A percentile compares a stretch with the other conserved stretches of the same genome.
Evolutionary conservation across 805 yeast genomes (phyloP).

Genomic region (Wilhelminamyces savonicus): DNA sequence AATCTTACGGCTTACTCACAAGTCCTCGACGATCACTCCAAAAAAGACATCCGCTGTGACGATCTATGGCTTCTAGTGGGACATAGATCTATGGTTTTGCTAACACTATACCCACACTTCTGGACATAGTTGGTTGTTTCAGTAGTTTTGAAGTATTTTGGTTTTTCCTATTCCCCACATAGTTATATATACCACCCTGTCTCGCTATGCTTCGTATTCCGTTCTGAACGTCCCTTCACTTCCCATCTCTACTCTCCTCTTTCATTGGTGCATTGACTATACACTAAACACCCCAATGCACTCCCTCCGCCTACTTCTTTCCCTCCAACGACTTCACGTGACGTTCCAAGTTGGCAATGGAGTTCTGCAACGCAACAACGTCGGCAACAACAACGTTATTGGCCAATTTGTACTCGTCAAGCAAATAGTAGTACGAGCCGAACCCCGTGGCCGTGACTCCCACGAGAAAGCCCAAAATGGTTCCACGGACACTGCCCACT

Average conservation of each 20-base stretch:
- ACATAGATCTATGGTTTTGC: too few relatives aligned
- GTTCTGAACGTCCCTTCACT: too few relatives aligned
- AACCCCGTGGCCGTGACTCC: slow-evolving; percentile 74
- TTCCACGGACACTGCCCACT: slow-evolving; percentile 40
- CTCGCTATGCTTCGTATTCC: too few relatives aligned
- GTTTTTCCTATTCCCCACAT: too few relatives aligned
- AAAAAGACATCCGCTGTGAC: too few relatives aligned
- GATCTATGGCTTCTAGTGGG: too few relatives aligned
- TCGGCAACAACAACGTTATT: slow-evolving; percentile 71
- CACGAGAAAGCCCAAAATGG: slow-evolving; percentile 67
- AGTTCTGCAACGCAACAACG: slow-evolving; percentile 61
- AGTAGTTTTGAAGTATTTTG: too few relatives aligned
- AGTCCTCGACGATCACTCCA: too few relatives aligned
- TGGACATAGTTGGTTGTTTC: too few relatives aligned
- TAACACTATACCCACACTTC: too few relatives aligned
- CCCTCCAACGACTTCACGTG: slow-evolving; percentile 61
- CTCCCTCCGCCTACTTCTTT: slow-evolving; percentile 10
- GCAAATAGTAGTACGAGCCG: slow-evolving; percentile 68
- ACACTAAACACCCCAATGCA: neutral
- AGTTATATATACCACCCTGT: too few relatives aligned
- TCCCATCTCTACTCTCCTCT: neutral
- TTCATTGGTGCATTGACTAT: neutral
- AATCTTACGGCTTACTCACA: too few relatives aligned
- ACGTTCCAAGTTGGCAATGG: slow-evolving; percentile 60
- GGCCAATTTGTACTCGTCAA: slow-evolving; percentile 72